Evolutionary conservation across 2,329 filamentous ascomycete genomes (phyloP), one percentile per base, ranked within the genome.

Genomic region (Bipolaris victoriae): DNA sequence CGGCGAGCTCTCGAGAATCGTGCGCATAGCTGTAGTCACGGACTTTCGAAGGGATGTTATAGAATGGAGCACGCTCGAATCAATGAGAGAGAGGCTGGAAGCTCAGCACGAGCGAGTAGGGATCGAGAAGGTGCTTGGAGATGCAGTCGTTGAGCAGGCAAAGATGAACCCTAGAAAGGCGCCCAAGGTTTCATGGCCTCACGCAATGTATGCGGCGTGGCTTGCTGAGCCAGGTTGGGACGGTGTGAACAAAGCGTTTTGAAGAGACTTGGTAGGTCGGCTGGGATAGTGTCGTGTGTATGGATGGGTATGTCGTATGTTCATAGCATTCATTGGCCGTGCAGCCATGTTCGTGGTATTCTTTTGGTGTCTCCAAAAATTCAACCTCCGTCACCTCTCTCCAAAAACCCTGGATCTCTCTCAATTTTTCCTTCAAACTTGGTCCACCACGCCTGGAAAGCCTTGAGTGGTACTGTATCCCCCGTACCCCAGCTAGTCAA

Each of bases 381-480:
- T 72, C 65, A 77, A 26, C 67, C 71, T 15, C 82, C 81, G 63
- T 86, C 84, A 54, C 83, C 86, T 68, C 88, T 86, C 78, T 98
- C 93, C 65, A 99, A 80, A 74, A 99, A 99, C 6, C 86, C 86
- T 0, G 95, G 94, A 79, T 99, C 95, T 63, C 86, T 84, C 68
- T 93, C 89, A 37, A 99, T 85, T 72, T 88, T 89, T 60, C 86
- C 86, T 80, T 99, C 94, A 79, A 99, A 99, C 78, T 97, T 98
- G 59, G 83, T 85, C 95, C 96, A 99, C 95, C 96, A 99, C 57
- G 96, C 92, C 78, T 96, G 90, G 75, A 99, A 99, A 5, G 90
- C 91, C 78, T 91, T 95, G 63, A 99, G 78, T n/a, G 95, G 93
- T 22, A 99, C 91, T 11, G 96, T 90, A 75, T 98, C 94, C 10